A percentile compares a stretch with the other conserved stretches of the same genome.
These are phyloP conservation scores for Moricandia arvensis DNA, from an alignment of 345 rosid genomes.

Conservation along the genomic window DNA sequence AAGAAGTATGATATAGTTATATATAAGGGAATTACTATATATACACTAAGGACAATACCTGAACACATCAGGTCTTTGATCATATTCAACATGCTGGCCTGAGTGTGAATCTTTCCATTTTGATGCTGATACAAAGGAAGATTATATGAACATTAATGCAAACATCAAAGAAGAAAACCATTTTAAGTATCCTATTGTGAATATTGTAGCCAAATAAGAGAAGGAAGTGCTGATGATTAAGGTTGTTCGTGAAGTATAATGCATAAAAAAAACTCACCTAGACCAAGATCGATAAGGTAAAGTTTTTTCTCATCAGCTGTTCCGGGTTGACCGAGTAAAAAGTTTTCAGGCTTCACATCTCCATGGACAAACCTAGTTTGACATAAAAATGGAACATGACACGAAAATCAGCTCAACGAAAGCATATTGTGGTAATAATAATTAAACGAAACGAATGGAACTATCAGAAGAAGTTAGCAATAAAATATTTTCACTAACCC, in stretches of 20 bases:
- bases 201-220: neutral
- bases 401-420: constrained; percentile 10
- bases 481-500: constrained; percentile 49
- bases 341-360: constrained; percentile 94
- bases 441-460: neutral
- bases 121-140: constrained; percentile 57
- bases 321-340: constrained; percentile 88
- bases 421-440: neutral
- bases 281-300: constrained; percentile 88
- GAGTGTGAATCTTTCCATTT: constrained; percentile 76
- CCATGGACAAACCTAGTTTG: constrained; percentile 71
- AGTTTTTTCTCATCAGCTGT: constrained; percentile 78
- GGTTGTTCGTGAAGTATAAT: neutral
- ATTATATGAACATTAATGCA: constrained; percentile 5
- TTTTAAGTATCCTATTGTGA: neutral
- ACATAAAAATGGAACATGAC: neutral
- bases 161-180: neutral
- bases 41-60: constrained; percentile 44
- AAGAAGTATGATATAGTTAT: neutral
- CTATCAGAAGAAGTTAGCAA: neutral
- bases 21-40: neutral
- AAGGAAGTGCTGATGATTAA: constrained; percentile 3
- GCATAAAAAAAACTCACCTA: constrained; percentile 49
- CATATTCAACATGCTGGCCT: constrained; percentile 88
- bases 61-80: constrained; percentile 96